A percentile compares a stretch with the other conserved stretches of the same genome.
phyloP scores from a whole-genome alignment of 1,139 yeast genomes.

The Wickerhamomyces sp. region DNA sequence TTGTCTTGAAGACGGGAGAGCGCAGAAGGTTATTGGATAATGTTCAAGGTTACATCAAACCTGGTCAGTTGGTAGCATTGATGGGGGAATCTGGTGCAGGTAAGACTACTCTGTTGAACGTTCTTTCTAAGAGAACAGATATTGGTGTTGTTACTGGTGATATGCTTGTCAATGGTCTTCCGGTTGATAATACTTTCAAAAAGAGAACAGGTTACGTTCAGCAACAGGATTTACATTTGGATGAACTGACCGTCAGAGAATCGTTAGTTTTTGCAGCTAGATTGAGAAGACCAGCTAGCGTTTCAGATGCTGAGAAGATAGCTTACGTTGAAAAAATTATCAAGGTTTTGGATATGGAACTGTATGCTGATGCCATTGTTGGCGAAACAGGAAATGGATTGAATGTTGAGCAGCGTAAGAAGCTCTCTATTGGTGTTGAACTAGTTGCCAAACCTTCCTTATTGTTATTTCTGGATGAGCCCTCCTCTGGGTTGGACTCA shows the following conservation, averaged over 20 bases:
- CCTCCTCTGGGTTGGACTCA: slow-evolving; percentile 83
- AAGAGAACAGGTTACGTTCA: slow-evolving; percentile 54
- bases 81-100: slow-evolving; percentile 79
- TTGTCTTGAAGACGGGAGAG: slow-evolving; percentile 34
- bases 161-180: slow-evolving; percentile 47
- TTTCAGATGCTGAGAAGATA: slow-evolving; percentile 49
- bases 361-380: slow-evolving; percentile 68
- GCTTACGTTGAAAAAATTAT: slow-evolving; percentile 63
- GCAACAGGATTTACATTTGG: slow-evolving; percentile 51
- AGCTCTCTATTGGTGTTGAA: slow-evolving; percentile 75
- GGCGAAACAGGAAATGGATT: slow-evolving; percentile 57
- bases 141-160: slow-evolving; percentile 51
- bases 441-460: slow-evolving; percentile 76
- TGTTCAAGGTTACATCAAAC: slow-evolving; percentile 52
- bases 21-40: slow-evolving; percentile 39
- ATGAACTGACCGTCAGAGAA: slow-evolving; percentile 47
- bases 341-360: slow-evolving; percentile 54
- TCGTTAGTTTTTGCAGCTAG: slow-evolving; percentile 63
- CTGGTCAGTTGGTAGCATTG: slow-evolving; percentile 55
- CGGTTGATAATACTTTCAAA: slow-evolving; percentile 38
- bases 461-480: slow-evolving; percentile 73
- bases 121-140: slow-evolving; percentile 49
- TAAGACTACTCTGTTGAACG: slow-evolving; percentile 58
- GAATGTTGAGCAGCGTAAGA: slow-evolving; percentile 65
- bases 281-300: slow-evolving; percentile 52